Percentiles rank a stretch among this genome's conserved stretches.
phyloP scores from a whole-genome alignment of 306 rosid genomes.

The Lotus japonicus region DNA sequence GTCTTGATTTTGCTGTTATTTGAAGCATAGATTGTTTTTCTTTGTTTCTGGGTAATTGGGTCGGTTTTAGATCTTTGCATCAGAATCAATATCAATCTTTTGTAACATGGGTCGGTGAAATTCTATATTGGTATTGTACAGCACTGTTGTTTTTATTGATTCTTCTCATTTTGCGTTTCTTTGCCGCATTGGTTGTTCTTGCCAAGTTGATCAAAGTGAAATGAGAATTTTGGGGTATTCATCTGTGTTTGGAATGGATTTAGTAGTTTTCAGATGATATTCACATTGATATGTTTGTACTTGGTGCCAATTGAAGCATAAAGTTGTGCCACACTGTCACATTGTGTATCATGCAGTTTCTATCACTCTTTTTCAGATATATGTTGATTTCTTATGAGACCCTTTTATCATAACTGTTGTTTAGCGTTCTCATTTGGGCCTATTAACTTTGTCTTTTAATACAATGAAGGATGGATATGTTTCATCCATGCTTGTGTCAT shows the following conservation, averaged over 20 bases:
- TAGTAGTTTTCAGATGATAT: conserved; percentile 3
- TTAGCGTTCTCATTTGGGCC: not conserved
- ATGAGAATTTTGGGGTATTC: conserved; percentile 1
- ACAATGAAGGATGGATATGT: not conserved
- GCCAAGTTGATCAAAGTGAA: conserved; percentile 16
- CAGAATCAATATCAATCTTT: not conserved
- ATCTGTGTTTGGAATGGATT: conserved; percentile 10
- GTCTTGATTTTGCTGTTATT: conserved; percentile 5
- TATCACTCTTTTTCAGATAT: not conserved
- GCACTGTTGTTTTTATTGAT: not conserved
- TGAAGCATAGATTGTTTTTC: not conserved
- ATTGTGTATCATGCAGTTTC: conserved; percentile 23
- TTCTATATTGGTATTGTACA: not conserved
- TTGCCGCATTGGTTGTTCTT: not conserved
- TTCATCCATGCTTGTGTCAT: not conserved
- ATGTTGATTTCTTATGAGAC: conserved; percentile 3
- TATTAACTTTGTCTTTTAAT: not conserved
- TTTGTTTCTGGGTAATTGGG: conserved; percentile 10
- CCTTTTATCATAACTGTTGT: not conserved
- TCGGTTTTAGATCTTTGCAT: conserved; percentile 35
- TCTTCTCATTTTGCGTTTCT: not conserved
- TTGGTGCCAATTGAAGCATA: conserved; percentile 3
- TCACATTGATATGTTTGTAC: not conserved
- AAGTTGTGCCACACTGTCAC: conserved; percentile 7
- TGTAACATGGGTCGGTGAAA: not conserved